A percentile compares a stretch with the other conserved stretches of the same genome.
Evolutionary conservation across 2,329 filamentous ascomycete species (phyloP).

Genomic region (Penicillium sp.): DNA sequence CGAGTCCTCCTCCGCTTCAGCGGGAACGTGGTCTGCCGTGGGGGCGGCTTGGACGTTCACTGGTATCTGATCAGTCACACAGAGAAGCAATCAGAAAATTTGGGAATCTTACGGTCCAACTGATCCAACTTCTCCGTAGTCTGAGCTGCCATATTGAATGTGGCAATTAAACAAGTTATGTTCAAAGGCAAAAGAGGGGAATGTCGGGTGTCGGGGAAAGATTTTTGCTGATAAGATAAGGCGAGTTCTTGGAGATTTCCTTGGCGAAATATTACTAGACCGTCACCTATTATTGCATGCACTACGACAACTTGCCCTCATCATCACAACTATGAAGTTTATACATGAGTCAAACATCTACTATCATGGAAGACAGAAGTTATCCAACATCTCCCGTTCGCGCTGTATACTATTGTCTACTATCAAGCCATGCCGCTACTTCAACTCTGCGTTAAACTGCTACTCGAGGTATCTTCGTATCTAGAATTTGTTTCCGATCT

Average conservation of each 20-base stretch:
- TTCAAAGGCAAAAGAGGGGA: conserved; percentile 20
- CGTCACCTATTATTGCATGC: not conserved
- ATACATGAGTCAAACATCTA: not conserved
- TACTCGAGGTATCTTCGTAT: not conserved
- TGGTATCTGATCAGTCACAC: conserved; percentile 28
- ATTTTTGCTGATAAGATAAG: conserved; percentile 31
- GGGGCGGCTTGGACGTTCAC: conserved; percentile 42
- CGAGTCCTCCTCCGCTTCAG: conserved; percentile 55
- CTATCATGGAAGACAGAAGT: not conserved
- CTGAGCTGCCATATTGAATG: conserved; percentile 44
- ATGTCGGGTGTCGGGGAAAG: conserved; percentile 25
- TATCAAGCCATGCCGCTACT: not conserved
- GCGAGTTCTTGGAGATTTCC: not conserved
- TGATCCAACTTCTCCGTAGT: conserved; percentile 43
- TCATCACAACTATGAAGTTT: not conserved
- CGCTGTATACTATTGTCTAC: not conserved
- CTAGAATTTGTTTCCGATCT: not conserved
- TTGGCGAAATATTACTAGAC: not conserved
- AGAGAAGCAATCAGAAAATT: not conserved
- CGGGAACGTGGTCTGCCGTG: conserved; percentile 37
- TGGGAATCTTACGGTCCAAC: conserved; percentile 38
- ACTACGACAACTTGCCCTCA: not conserved
- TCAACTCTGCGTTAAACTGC: not conserved
- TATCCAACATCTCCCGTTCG: not conserved
- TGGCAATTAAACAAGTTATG: conserved; percentile 19